Percentiles rank a stretch among this genome's conserved stretches.
phyloP scores from a whole-genome alignment of 2,329 filamentous ascomycete species.

The Eurotiales sp. region DNA sequence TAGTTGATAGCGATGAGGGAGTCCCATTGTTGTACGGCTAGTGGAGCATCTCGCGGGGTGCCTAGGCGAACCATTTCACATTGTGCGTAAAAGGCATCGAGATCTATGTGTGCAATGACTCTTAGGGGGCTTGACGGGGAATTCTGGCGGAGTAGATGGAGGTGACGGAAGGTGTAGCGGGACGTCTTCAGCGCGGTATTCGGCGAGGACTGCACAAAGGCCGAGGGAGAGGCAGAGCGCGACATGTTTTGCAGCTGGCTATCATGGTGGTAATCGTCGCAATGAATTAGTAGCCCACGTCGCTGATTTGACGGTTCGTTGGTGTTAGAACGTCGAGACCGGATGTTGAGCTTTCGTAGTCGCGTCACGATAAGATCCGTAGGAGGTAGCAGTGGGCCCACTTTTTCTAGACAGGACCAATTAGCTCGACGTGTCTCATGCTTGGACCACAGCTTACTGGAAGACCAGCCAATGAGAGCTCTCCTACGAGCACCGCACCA shows the following conservation, averaged over 20 bases:
- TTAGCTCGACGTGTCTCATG: too few relatives aligned
- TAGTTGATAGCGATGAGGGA: conserved; percentile 97
- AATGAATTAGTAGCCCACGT: neutral
- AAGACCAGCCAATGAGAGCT: too few relatives aligned
- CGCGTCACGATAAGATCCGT: too few relatives aligned
- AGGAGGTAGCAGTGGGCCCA: too few relatives aligned
- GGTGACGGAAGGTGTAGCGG: conserved; percentile 78
- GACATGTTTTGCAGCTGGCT: conserved; percentile 41
- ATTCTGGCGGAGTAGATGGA: conserved; percentile 69
- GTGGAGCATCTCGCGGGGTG: conserved; percentile 68
- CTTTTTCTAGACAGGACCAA: too few relatives aligned
- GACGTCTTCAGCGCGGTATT: conserved; percentile 48
- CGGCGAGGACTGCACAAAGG: conserved; percentile 52
- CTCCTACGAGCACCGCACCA: too few relatives aligned
- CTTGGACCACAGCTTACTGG: too few relatives aligned
- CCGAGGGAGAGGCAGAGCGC: conserved; percentile 69
- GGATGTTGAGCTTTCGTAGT: too few relatives aligned
- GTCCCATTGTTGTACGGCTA: conserved; percentile 95
- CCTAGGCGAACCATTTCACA: conserved; percentile 88
- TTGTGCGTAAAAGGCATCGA: conserved; percentile 97
- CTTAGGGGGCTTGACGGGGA: conserved; percentile 73
- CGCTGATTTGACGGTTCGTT: too few relatives aligned
- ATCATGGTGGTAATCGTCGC: neutral
- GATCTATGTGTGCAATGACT: conserved; percentile 85
- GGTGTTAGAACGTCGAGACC: too few relatives aligned